A percentile compares a stretch with the other conserved stretches of the same genome.
phyloP scores from a whole-genome alignment of 2,329 filamentous ascomycete genomes.

The Sporothrix inflata region DNA sequence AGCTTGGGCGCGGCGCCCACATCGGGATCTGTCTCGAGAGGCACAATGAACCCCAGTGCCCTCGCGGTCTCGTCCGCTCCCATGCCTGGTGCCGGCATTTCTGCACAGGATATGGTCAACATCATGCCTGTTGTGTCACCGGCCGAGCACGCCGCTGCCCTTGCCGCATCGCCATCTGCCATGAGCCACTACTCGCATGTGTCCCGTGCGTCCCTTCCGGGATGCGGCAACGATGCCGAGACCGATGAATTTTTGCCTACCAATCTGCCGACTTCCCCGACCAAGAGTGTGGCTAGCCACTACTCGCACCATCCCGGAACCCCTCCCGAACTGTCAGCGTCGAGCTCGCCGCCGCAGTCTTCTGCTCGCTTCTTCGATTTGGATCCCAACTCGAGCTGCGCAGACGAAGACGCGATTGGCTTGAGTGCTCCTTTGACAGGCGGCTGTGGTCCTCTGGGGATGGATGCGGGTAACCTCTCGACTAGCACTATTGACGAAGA shows the following conservation, averaged over 20 bases:
- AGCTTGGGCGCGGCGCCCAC: conserved; percentile 23
- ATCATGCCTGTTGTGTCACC: conserved; percentile 37
- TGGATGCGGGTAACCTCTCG: conserved; percentile 43
- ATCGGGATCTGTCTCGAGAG: conserved; percentile 10
- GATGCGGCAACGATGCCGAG: conserved; percentile 22
- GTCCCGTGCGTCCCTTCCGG: conserved; percentile 47
- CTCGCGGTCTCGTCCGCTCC: conserved; percentile 46
- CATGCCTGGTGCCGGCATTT: conserved; percentile 41
- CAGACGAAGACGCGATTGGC: conserved; percentile 36
- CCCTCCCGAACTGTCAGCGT: conserved; percentile 63
- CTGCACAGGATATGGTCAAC: conserved; percentile 33
- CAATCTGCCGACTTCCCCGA: conserved; percentile 48
- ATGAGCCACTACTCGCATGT: conserved; percentile 51
- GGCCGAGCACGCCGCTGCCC: conserved; percentile 38
- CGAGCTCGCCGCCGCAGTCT: conserved; percentile 57
- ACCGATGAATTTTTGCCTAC: conserved; percentile 34
- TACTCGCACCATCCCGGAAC: conserved; percentile 51
- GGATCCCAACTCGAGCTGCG: conserved; percentile 46
- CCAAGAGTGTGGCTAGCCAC: conserved; percentile 55
- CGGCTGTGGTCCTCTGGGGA: conserved; percentile 34
- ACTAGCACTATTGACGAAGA: conserved; percentile 47
- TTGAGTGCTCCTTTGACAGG: conserved; percentile 42
- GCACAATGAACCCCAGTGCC: conserved; percentile 45
- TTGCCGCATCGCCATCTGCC: conserved; percentile 51
- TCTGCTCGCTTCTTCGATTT: conserved; percentile 51